Percentiles rank a stretch among this genome's conserved stretches.
Evolutionary conservation across 306 rosid species (phyloP).

Genomic region (Cucurbita pepo): DNA sequence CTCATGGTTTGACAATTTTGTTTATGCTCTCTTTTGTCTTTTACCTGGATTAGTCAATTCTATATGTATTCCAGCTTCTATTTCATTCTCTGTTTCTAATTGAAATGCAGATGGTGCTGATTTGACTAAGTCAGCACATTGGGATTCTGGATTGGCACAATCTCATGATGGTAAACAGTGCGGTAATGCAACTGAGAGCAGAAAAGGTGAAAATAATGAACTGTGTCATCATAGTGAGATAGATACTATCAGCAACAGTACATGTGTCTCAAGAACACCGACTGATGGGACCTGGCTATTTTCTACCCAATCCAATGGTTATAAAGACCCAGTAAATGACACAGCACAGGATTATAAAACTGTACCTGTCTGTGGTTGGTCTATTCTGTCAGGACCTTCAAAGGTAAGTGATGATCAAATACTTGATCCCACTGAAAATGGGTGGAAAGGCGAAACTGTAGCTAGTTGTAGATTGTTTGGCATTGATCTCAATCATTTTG

Average conservation of each 20-base stretch:
- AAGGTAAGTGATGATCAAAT: slow-evolving; percentile 24
- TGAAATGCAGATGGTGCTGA: slow-evolving; percentile 22
- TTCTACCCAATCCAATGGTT: slow-evolving; percentile 37
- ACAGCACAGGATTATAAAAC: slow-evolving; percentile 39
- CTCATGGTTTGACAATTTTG: slow-evolving; percentile 32
- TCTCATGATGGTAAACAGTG: slow-evolving; percentile 29
- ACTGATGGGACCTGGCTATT: slow-evolving; percentile 46
- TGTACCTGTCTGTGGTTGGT: slow-evolving; percentile 24
- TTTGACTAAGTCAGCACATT: slow-evolving; percentile 33
- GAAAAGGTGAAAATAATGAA: slow-evolving; percentile 27
- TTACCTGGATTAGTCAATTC: not conserved
- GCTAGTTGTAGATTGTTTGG: slow-evolving; percentile 61
- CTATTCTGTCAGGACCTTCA: slow-evolving; percentile 23
- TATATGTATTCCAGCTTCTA: not conserved
- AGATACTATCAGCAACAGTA: slow-evolving; percentile 32
- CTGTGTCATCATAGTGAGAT: slow-evolving; percentile 36
- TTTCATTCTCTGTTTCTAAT: not conserved
- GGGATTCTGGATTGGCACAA: slow-evolving; percentile 39
- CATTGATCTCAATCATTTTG: slow-evolving; percentile 37
- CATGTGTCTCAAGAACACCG: slow-evolving; percentile 29
- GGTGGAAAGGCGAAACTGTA: slow-evolving; percentile 39
- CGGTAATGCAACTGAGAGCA: slow-evolving; percentile 26
- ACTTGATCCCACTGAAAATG: slow-evolving; percentile 39
- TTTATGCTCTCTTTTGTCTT: not conserved
- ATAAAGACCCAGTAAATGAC: slow-evolving; percentile 38